A percentile compares a stretch with the other conserved stretches of the same genome.
phyloP scores from a whole-genome alignment of 2,329 filamentous ascomycete species.

The Diaporthe eres region DNA sequence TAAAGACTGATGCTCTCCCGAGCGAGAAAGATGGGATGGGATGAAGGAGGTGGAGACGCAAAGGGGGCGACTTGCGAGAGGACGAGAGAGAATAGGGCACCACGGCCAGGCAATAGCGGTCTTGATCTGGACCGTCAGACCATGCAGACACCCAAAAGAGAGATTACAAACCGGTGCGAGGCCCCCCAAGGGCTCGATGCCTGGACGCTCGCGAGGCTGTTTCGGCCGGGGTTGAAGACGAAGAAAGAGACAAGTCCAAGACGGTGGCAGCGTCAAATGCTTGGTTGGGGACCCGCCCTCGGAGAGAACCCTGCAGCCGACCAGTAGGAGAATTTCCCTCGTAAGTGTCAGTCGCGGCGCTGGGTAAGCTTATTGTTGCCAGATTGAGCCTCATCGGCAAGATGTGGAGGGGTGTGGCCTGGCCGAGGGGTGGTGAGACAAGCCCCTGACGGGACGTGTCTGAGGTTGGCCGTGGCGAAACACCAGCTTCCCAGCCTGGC shows the following conservation, averaged over 20 bases:
- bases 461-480: conserved; percentile 40
- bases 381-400: conserved; percentile 30
- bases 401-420: conserved; percentile 8
- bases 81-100: not conserved
- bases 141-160: conserved; percentile 1
- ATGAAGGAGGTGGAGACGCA: conserved; percentile 25
- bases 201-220: conserved; percentile 29
- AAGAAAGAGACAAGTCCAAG: conserved; percentile 33
- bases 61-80: conserved; percentile 25
- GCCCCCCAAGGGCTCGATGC: not conserved
- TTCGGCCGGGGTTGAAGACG: conserved; percentile 35
- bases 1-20: conserved; percentile 12
- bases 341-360: conserved; percentile 12
- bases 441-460: conserved; percentile 41
- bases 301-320: not conserved
- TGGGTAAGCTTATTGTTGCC: conserved; percentile 32
- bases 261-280: conserved; percentile 37
- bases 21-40: conserved; percentile 18
- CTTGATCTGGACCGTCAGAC: conserved; percentile 4
- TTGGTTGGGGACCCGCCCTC: conserved; percentile 26
- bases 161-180: conserved; percentile 8
- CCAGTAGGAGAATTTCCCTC: conserved; percentile 10
- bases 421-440: conserved; percentile 37
- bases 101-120: not conserved
- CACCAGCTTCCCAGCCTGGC: conserved; percentile 20